Conservation (phyloP, 192 early-diverging fungal genomes). For the Backusella psychrophila region DNA sequence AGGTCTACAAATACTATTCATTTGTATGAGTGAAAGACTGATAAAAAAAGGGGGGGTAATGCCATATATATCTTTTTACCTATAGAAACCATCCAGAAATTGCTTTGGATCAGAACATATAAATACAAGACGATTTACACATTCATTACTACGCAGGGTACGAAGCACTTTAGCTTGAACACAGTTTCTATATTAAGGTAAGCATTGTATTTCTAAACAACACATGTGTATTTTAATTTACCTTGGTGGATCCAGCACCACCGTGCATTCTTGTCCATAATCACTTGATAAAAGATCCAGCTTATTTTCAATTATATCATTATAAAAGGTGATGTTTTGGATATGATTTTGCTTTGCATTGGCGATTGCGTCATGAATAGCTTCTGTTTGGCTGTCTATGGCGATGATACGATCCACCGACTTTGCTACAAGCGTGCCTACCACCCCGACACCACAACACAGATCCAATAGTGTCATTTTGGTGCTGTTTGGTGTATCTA, state of each 20-base stretch:
- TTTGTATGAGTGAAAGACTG: background rate
- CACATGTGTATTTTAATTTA: slow-evolving; percentile 7
- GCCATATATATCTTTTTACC: slow-evolving; percentile 34
- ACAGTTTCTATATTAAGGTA: slow-evolving; percentile 39
- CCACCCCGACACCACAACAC: background rate
- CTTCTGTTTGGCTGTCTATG: background rate
- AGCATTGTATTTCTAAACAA: background rate
- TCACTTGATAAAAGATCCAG: slow-evolving; percentile 27
- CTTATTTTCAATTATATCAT: slow-evolving; percentile 59
- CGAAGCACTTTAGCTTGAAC: slow-evolving; percentile 59
- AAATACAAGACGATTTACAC: slow-evolving; percentile 59
- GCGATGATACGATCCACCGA: background rate
- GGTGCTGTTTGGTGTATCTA: background rate
- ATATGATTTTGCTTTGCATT: background rate
- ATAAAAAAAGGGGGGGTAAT: background rate
- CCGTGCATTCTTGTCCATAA: slow-evolving; percentile 54
- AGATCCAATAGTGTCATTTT: background rate
- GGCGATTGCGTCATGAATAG: background rate
- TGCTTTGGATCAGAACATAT: slow-evolving; percentile 63
- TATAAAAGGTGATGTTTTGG: slow-evolving; percentile 19
- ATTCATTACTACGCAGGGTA: slow-evolving; percentile 53
- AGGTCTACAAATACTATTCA: slow-evolving; percentile 64
- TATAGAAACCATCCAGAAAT: slow-evolving; percentile 58
- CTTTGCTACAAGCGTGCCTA: background rate
- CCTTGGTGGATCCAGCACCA: slow-evolving; percentile 76